Percentiles rank a stretch among this genome's conserved stretches.
Conservation (phyloP, 2,329 filamentous ascomycete species). For the Claviceps sp. region DNA sequence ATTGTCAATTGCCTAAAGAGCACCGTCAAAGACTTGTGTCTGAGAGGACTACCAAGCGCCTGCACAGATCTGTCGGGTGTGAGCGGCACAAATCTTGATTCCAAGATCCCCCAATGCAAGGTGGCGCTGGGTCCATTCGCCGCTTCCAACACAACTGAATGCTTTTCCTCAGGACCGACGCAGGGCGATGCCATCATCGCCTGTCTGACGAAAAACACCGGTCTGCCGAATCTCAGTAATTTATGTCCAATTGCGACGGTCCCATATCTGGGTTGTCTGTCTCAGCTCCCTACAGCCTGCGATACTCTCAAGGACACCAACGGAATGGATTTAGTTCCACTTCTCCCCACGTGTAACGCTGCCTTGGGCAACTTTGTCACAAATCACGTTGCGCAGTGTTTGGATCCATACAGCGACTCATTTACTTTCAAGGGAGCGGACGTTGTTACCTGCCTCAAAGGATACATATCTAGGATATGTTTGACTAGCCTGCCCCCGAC, state of each 20-base stretch:
- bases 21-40: not conserved
- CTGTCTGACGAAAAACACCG: not conserved
- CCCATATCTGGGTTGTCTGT: not conserved
- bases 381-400: not conserved
- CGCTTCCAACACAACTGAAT: not conserved
- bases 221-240: not conserved
- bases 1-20: not conserved
- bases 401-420: not conserved
- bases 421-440: not conserved
- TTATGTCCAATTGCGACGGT: not conserved
- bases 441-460: slow-evolving; percentile 5
- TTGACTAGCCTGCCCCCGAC: slow-evolving; percentile 4
- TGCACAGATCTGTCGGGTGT: not conserved
- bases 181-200: slow-evolving; percentile 2
- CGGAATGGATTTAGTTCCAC: not conserved
- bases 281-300: slow-evolving; percentile 4
- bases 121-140: slow-evolving; percentile 4
- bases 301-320: not conserved
- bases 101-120: not conserved
- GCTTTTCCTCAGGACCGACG: not conserved
- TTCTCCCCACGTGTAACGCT: not conserved
- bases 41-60: not conserved
- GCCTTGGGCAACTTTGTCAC: slow-evolving; percentile 2
- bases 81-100: not conserved
- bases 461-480: not conserved